Percentiles rank a stretch among this genome's conserved stretches.
Conservation (phyloP, 495 filamentous ascomycete genomes). For the Hyaloscypha bicolor region DNA sequence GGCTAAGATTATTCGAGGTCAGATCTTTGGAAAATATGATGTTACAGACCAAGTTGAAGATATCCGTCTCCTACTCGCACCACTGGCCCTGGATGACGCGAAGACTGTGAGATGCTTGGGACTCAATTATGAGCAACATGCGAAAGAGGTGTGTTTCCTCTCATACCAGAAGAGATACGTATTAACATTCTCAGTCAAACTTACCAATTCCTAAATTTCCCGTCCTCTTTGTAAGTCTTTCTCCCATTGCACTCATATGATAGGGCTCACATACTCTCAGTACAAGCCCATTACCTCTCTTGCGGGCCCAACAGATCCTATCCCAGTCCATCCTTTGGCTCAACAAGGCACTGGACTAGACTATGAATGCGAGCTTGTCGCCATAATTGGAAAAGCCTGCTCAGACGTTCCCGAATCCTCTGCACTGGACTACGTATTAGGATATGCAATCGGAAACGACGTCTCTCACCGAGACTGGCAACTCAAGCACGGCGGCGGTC, state of each 20-base stretch:
- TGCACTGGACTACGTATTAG: constrained; percentile 75
- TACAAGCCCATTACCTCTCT: constrained; percentile 81
- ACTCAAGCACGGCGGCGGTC: constrained; percentile 73
- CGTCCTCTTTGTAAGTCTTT: constrained; percentile 64
- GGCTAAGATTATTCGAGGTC: constrained; percentile 69
- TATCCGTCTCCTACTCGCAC: constrained; percentile 67
- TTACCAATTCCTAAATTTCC: constrained; percentile 77
- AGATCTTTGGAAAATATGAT: constrained; percentile 70
- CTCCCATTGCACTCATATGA: not conserved
- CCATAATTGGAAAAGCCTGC: constrained; percentile 73
- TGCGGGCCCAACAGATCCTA: constrained; percentile 67
- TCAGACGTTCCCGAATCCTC: constrained; percentile 64
- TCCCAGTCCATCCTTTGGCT: constrained; percentile 63
- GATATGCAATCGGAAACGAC: constrained; percentile 83
- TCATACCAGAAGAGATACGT: not conserved
- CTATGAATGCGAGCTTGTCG: constrained; percentile 85
- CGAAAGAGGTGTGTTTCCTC: constrained; percentile 58
- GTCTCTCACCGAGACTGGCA: constrained; percentile 87
- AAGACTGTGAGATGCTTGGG: constrained; percentile 78
- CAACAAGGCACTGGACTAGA: constrained; percentile 65
- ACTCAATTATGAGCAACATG: constrained; percentile 81
- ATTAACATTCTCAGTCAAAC: constrained; percentile 51
- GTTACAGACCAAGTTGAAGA: constrained; percentile 71
- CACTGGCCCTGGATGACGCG: constrained; percentile 67
- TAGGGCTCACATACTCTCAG: constrained; percentile 33